Percentiles rank a stretch among this genome's conserved stretches.
These are phyloP conservation scores for Pseudogymnoascus sp. DNA, from an alignment of 2,329 filamentous ascomycete genomes.

Conservation along the genomic window DNA sequence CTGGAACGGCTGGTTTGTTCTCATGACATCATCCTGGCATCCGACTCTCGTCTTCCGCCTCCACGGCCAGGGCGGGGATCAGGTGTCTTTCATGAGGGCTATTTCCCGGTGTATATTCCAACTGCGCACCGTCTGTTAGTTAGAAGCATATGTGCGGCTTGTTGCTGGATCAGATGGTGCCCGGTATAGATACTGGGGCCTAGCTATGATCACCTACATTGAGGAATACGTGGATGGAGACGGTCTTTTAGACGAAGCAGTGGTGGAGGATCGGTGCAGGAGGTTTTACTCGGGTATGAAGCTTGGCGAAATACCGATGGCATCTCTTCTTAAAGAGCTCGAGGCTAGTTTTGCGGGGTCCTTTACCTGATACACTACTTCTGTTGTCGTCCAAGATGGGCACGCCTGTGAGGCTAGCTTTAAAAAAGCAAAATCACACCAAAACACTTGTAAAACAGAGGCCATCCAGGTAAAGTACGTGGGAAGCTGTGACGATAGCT, in stretches of 20 bases:
- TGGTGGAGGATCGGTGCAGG: neutral
- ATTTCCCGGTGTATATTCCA: neutral
- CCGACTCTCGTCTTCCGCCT: neutral
- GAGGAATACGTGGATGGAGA: neutral
- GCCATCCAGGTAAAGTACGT: neutral
- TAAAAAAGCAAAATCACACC: too few relatives aligned
- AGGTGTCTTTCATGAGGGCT: neutral
- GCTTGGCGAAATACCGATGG: neutral
- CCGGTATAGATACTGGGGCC: too few relatives aligned
- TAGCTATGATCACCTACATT: neutral
- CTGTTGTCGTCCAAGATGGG: neutral
- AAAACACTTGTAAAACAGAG: neutral
- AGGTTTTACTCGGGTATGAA: neutral
- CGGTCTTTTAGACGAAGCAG: neutral
- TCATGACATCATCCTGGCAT: neutral
- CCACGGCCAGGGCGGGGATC: neutral
- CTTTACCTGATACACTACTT: neutral
- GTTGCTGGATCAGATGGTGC: too few relatives aligned
- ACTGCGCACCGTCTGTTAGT: too few relatives aligned
- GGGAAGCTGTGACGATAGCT: neutral
- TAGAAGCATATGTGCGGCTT: too few relatives aligned
- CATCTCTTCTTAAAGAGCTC: neutral
- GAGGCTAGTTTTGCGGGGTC: neutral
- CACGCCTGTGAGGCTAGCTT: too few relatives aligned
- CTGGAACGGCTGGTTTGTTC: too few relatives aligned